Evolutionary conservation across 805 yeast genomes (phyloP), one percentile per base, ranked within the genome.

Genomic region (Starmerella asiatica): DNA sequence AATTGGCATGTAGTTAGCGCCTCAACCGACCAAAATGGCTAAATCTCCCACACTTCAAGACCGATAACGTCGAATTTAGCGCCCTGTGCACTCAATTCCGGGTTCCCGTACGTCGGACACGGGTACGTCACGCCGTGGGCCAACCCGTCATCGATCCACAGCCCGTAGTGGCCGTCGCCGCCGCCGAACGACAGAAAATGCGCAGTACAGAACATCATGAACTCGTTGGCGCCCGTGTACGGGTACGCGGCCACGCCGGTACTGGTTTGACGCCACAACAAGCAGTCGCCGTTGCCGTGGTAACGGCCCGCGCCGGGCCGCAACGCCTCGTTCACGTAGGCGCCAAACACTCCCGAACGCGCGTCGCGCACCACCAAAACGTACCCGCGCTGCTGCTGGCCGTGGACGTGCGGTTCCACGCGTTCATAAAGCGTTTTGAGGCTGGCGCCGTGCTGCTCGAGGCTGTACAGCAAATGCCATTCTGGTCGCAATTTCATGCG

Each of bases 281-380:
- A 86, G 55, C 97, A 85, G 57, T 88, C 95, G 1, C 96, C 95
- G 60, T 86, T 86, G 1, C 98, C 98, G 51, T 77, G 80, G 60
- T 76, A 88, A 42, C 82, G 67, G 15, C 49, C 48, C 36, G 71
- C 71, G 36, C 82, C 93, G 42, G 76, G 70, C 43, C 71, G 75
- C 43, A 81, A 67, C 39, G 70, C 65, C 49, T 82, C 94, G 56
- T 84, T 58, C 35, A 76, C 49, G 56, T 73, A 86, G 12, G 83
- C 78, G 0, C 96, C 96, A 62, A 86, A 85, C 32, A 72, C 58
- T 21, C 73, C 69, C 40, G 72, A 72, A 16, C 67, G 60, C 12
- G 68, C 62, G 55, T 91, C 97, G 55, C 69, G 69, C 4, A 91
- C 65, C 3, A 79, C 70, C 40, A 91, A 48, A 0, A 91, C 70